Base-by-base conservation (phyloP, 2,329 filamentous ascomycete genomes). In the Aspergillus fructus region DNA sequence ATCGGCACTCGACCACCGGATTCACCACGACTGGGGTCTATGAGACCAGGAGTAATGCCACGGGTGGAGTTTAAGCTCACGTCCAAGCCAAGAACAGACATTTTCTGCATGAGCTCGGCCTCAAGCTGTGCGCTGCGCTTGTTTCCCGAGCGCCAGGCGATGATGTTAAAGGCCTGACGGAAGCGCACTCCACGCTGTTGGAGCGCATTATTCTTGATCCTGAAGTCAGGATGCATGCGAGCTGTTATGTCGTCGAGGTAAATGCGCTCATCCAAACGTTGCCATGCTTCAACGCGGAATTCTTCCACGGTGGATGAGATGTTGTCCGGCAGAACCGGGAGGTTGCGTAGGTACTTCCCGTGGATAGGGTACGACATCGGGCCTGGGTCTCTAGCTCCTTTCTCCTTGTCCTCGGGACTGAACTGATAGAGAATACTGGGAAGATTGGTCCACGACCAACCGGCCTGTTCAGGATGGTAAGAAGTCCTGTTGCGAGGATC, bases 281-380 rank as follows among this genome's bases (percentile, higher is more conserved):
- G 59, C 71, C 71, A 74, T 8, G 71, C 65, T 41, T 73, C 71
- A 33, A 69, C 68, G 3, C 69, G 59, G 41, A 66, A 70, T 37
- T 67, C 67, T 52, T 70, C 68, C 13, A 73, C 68, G n/a, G 67
- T 58, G 5, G 64, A 63, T 0, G 68, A 64, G 19, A 73, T 70
- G 5, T 66, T 62, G 46, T 70, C 65, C 2, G 71, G 71, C 11
- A 74, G 59, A 12, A 70, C 59, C 1, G 61, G 56, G 13, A 72
- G 61, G 2, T 56, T 40, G 3, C 62, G 56, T 6, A 73, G 7
- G 1, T 27, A 24, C 37, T 52, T 45, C 7, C 59, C 64, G 56
- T 55, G 61, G 23, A 63, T 61, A 2, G 12, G 17, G 27, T 65
- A 62, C 2, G 11, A 24, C 49, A 59, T 59, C 0, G 21, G 4